Evolutionary conservation across 768 basidiomycete species (phyloP), one percentile per base, ranked within the genome.

Genomic region (Mycena alexandri): DNA sequence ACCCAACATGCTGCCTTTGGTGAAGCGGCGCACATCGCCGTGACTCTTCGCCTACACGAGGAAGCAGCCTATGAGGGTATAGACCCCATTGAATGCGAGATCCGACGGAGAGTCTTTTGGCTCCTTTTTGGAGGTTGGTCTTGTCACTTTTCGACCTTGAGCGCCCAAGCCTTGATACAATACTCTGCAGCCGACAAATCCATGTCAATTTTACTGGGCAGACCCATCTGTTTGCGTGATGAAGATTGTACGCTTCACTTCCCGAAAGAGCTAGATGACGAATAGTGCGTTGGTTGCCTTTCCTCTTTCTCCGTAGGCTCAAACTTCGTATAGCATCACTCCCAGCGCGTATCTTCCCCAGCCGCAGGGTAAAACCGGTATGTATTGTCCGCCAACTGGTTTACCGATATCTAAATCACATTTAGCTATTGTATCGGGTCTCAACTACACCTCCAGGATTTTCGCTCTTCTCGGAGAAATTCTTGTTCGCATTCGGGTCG

Each of bases 201-300:
- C 19, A 93, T 92, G 90, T 91, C 92, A 53, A 91, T 95, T 72
- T 82, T 95, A 46, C 84, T 95, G 50, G 93, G 93, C 19, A 85
- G 94, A 65, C 93, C 94, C 43, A 93, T 95, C 69, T 93, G 90
- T 77, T 83, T 96, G 74, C 87, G 93, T 59, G 93, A 95, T 74
- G 95, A 96, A 76, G 95, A 97, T 77, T 95, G 94, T 78, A 94
- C 93, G 11, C 87, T 93, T 3, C 90, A 93, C 76, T 94, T 94
- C 80, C 93, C 93, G 29, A 92, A 90, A 78, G 93, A 95, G 79
- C 81, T 95, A 64, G 93, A 95, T 78, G 93, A 95, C 75, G 93
- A 94, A 82, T 94, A 93, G 93, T 94, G 79, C 73, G 92, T 87
- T 70, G 41, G 58, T 72, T 69, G 61, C 61, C 72, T 70, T 61